Evolutionary conservation across 2,329 filamentous ascomycete species (phyloP).

Genomic region (Colletotrichum ledebouriae): DNA sequence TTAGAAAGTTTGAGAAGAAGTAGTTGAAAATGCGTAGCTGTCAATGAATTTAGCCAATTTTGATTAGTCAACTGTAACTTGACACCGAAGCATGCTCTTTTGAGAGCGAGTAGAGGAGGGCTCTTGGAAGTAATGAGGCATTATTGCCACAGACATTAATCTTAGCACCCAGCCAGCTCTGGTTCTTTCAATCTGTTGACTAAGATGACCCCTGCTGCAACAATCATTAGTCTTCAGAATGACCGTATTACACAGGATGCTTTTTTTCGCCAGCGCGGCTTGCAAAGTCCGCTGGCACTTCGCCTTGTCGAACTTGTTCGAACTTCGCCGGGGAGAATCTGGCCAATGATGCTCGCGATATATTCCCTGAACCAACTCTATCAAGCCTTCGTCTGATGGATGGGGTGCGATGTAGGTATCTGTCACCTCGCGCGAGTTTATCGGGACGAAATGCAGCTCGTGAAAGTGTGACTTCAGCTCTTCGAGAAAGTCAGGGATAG

Average conservation of each 20-base stretch:
- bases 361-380: slow-evolving; percentile 44
- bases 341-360: slow-evolving; percentile 53
- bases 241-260: no score
- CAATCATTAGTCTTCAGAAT: no score
- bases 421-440: slow-evolving; percentile 42
- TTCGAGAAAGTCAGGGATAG: slow-evolving; percentile 44
- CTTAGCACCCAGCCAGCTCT: no score
- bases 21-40: neutral
- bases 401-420: slow-evolving; percentile 1
- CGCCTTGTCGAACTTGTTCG: slow-evolving; percentile 47
- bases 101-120: no score
- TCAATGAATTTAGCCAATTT: no score
- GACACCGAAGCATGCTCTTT: no score
- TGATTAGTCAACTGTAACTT: no score
- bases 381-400: slow-evolving; percentile 23
- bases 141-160: no score
- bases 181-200: no score
- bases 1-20: neutral
- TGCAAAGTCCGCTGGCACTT: slow-evolving; percentile 39
- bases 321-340: slow-evolving; percentile 21
- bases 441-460: slow-evolving; percentile 44
- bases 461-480: slow-evolving; percentile 46
- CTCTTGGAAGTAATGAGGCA: no score
- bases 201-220: no score
- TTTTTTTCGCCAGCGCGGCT: no score